These are phyloP conservation scores for Populus davidiana DNA, from an alignment of 345 rosid species.

Conservation along the genomic window DNA sequence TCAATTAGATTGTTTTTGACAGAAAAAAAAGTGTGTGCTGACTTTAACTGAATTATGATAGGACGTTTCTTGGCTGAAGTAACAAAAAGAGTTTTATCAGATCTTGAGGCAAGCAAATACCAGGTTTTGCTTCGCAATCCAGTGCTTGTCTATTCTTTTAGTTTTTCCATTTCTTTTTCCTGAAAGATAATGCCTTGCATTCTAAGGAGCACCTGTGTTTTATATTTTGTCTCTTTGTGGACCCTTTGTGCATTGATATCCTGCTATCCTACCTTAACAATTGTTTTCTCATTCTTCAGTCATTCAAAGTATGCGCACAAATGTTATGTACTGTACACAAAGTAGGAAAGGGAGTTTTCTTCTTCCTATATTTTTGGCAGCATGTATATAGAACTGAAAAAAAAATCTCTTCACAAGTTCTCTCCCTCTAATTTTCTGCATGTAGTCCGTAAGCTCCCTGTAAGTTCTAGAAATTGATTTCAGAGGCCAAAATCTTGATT, in stretches of 20 bases:
- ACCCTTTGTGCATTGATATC: neutral
- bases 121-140: constrained; percentile 29
- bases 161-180: neutral
- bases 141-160: neutral
- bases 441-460: too few species aligned
- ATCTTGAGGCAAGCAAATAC: constrained; percentile 54
- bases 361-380: too few species aligned
- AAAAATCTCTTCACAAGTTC: too few species aligned
- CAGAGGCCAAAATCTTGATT: too few species aligned
- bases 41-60: constrained; percentile 23
- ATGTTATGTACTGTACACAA: too few species aligned
- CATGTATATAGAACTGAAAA: too few species aligned
- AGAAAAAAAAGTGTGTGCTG: neutral
- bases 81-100: constrained; percentile 50
- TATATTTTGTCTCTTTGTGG: neutral
- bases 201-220: neutral
- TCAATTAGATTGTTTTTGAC: neutral
- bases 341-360: too few species aligned
- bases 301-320: too few species aligned
- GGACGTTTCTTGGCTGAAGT: constrained; percentile 56
- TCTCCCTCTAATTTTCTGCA: too few species aligned
- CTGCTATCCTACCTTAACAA: too few species aligned
- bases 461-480: too few species aligned
- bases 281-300: too few species aligned
- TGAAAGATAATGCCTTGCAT: neutral